A percentile compares a stretch with the other conserved stretches of the same genome.
phyloP scores from a whole-genome alignment of 495 filamentous ascomycete species.

The Jackrogersella multiformis region DNA sequence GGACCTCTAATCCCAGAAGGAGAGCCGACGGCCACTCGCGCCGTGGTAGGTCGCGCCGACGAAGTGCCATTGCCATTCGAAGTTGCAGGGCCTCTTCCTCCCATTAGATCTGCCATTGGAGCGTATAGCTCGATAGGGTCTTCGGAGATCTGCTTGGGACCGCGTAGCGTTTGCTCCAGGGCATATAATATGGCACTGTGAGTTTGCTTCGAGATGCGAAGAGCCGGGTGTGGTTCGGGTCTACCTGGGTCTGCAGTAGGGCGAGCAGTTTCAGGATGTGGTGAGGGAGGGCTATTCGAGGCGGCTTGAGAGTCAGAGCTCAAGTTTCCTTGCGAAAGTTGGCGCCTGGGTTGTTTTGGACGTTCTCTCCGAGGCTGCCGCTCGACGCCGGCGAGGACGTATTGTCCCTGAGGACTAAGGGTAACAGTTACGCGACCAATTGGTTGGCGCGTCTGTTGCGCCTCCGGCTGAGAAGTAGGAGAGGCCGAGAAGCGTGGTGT shows the following conservation, averaged over 20 bases:
- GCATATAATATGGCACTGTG: constrained; percentile 83
- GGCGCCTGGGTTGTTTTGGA: constrained; percentile 45
- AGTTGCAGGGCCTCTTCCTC: constrained; percentile 59
- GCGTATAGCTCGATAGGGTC: constrained; percentile 92
- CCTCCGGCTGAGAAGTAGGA: constrained; percentile 52
- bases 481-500: constrained; percentile 57
- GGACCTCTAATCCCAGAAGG: constrained; percentile 66
- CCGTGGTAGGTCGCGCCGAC: constrained; percentile 51
- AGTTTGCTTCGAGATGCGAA: constrained; percentile 58
- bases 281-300: constrained; percentile 43
- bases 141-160: constrained; percentile 83
- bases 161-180: constrained; percentile 88
- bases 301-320: constrained; percentile 52
- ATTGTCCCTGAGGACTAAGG: constrained; percentile 42
- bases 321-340: constrained; percentile 56
- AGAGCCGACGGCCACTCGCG: constrained; percentile 58
- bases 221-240: constrained; percentile 48
- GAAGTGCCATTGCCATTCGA: constrained; percentile 61
- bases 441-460: constrained; percentile 48
- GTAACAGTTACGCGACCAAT: constrained; percentile 46
- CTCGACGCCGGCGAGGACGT: constrained; percentile 34
- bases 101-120: constrained; percentile 86
- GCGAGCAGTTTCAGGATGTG: constrained; percentile 33
- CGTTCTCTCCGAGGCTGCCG: constrained; percentile 32
- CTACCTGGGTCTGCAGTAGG: constrained; percentile 31